These are phyloP conservation scores for Suhomyces bribrorum DNA, from an alignment of 1,139 yeast species.

Conservation along the genomic window DNA sequence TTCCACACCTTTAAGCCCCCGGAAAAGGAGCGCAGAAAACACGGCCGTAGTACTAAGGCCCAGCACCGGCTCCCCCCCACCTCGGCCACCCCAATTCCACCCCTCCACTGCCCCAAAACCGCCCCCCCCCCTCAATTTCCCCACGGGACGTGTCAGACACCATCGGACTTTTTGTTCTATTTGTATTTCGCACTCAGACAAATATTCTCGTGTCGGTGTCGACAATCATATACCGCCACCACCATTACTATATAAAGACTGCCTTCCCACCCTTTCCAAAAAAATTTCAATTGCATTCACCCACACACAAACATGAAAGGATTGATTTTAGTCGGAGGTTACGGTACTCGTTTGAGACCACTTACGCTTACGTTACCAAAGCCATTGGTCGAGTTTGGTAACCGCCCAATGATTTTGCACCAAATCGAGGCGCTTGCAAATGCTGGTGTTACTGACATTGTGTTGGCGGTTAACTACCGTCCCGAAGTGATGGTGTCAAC, in stretches of 20 bases:
- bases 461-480: conserved; percentile 97
- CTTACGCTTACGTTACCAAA: conserved; percentile 95
- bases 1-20: too few relatives aligned
- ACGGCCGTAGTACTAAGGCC: too few relatives aligned
- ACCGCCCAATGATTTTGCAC: conserved; percentile 96
- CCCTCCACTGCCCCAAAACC: neutral
- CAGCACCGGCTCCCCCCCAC: conserved; percentile 1
- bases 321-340: conserved; percentile 97
- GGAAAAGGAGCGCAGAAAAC: neutral
- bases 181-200: neutral
- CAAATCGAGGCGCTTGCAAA: conserved; percentile 97
- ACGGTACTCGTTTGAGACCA: conserved; percentile 99
- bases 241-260: conserved; percentile 8
- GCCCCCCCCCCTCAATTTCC: neutral
- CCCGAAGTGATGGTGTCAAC: conserved; percentile 99
- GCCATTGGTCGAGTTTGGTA: conserved; percentile 97
- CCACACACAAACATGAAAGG: conserved; percentile 71
- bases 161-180: neutral
- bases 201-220: conserved; percentile 2
- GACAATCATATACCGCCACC: conserved; percentile 4
- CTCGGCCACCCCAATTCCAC: neutral
- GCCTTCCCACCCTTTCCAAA: conserved; percentile 1
- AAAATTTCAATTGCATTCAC: conserved; percentile 2
- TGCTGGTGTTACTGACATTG: conserved; percentile 99
- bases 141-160: conserved; percentile 1